A percentile compares a stretch with the other conserved stretches of the same genome.
Evolutionary conservation across 208 protist species (phyloP).

Genomic region (Herpetomonas tarakana): DNA sequence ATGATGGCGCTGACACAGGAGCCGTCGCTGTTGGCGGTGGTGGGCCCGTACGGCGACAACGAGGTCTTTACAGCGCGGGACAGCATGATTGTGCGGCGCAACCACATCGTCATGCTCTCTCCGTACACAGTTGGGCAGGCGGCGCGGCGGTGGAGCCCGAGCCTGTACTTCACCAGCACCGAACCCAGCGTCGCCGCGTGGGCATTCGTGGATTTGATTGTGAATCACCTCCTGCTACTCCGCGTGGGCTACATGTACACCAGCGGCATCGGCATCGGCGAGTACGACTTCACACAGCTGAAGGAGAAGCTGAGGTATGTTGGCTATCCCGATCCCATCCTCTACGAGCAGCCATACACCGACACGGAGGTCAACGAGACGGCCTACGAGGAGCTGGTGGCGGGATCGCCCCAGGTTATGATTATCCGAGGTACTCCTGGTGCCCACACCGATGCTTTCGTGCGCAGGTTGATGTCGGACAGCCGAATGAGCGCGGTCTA

Average conservation of each 20-base stretch:
- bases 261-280: slow-evolving; percentile 22
- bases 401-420: slow-evolving; percentile 36
- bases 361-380: slow-evolving; percentile 11
- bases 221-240: slow-evolving; percentile 16
- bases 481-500: too few species aligned
- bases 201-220: slow-evolving; percentile 21
- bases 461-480: too few species aligned
- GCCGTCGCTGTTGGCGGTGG: too few species aligned
- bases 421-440: slow-evolving; percentile 26
- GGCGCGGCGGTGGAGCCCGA: slow-evolving; percentile 25
- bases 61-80: too few species aligned
- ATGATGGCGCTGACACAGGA: too few species aligned
- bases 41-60: too few species aligned
- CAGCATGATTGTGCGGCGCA: slow-evolving; percentile 12
- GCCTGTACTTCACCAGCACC: slow-evolving; percentile 38
- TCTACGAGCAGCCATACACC: slow-evolving; percentile 27
- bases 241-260: slow-evolving; percentile 61
- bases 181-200: slow-evolving; percentile 32
- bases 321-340: not conserved
- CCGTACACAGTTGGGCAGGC: slow-evolving; percentile 35
- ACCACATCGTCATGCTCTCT: slow-evolving; percentile 22
- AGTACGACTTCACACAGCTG: slow-evolving; percentile 18
- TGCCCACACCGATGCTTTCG: slow-evolving; percentile 25
- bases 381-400: slow-evolving; percentile 34
- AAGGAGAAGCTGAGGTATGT: slow-evolving; percentile 5